These are phyloP conservation scores for Xerocomellus intermedius DNA, from an alignment of 768 basidiomycete species.

Conservation along the genomic window DNA sequence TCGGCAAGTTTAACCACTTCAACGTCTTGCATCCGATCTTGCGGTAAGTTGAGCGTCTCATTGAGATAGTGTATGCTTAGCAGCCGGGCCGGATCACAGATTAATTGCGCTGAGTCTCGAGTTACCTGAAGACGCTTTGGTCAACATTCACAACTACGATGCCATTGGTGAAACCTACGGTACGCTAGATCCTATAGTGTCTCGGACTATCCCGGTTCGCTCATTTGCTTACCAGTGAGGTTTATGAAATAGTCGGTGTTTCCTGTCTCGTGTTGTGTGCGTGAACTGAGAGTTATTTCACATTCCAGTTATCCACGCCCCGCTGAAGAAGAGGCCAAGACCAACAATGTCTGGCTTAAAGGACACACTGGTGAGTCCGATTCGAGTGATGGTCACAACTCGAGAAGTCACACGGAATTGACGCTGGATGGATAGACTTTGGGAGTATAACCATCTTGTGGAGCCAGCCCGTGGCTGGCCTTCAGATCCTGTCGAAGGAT, in stretches of 20 bases:
- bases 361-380: conserved; percentile 50
- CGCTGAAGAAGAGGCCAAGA: conserved; percentile 47
- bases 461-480: conserved; percentile 57
- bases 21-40: conserved; percentile 50
- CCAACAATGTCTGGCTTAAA: conserved; percentile 58
- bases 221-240: conserved; percentile 39
- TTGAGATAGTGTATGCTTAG: neutral
- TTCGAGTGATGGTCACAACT: too few relatives aligned
- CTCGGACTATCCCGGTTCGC: neutral
- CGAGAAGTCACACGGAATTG: neutral
- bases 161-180: conserved; percentile 43
- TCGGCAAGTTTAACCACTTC: conserved; percentile 50
- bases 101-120: conserved; percentile 52
- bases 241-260: conserved; percentile 63
- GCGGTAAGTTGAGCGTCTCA: conserved; percentile 27
- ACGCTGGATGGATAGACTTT: conserved; percentile 37
- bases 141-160: conserved; percentile 47
- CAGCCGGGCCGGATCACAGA: conserved; percentile 23
- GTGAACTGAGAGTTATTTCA: neutral
- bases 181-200: conserved; percentile 15
- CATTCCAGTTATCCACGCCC: conserved; percentile 46
- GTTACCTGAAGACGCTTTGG: conserved; percentile 51
- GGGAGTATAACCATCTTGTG: conserved; percentile 57
- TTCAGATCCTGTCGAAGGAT: conserved; percentile 55
- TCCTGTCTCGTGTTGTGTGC: neutral